Evolutionary conservation across 2,329 filamentous ascomycete genomes (phyloP).

Genomic region (Penicillium crustosum): DNA sequence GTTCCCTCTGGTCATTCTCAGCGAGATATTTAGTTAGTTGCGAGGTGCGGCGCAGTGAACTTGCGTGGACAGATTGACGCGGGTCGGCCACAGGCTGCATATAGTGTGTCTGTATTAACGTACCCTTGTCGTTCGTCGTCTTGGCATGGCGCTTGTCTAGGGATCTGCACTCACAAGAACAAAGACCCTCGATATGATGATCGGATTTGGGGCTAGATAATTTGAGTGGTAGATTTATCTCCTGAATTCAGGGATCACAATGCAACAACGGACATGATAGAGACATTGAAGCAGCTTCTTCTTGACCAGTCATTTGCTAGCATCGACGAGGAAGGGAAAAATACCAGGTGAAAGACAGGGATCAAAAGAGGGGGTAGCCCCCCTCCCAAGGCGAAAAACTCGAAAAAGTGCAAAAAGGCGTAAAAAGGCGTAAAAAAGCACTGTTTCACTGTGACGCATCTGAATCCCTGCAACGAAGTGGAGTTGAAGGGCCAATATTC

Average conservation of each 20-base stretch:
- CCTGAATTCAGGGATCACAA: background rate
- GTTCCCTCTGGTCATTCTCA: constrained; percentile 13
- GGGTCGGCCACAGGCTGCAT: constrained; percentile 17
- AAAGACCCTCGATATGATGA: constrained; percentile 7
- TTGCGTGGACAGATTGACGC: constrained; percentile 18
- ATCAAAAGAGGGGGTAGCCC: constrained; percentile 22
- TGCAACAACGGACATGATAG: background rate
- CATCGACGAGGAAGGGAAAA: constrained; percentile 3
- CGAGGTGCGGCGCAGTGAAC: constrained; percentile 25
- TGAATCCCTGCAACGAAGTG: constrained; percentile 25
- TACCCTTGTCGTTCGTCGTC: constrained; percentile 25
- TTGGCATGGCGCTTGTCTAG: constrained; percentile 37
- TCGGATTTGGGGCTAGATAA: background rate
- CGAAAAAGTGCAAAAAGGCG: constrained; percentile 10
- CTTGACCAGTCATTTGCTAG: background rate
- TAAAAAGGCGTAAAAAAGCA: constrained; percentile 11
- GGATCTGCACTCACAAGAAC: constrained; percentile 20
- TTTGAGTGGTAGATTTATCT: constrained; percentile 1
- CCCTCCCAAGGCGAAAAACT: constrained; percentile 7
- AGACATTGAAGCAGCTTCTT: background rate
- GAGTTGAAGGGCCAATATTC: constrained; percentile 8
- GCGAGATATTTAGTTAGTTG: constrained; percentile 5
- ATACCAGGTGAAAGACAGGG: constrained; percentile 17
- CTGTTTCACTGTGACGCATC: constrained; percentile 21
- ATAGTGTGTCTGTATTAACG: constrained; percentile 15